A percentile compares a stretch with the other conserved stretches of the same genome.
Conservation (phyloP, 2,329 filamentous ascomycete species). For the Aphanocladium album region DNA sequence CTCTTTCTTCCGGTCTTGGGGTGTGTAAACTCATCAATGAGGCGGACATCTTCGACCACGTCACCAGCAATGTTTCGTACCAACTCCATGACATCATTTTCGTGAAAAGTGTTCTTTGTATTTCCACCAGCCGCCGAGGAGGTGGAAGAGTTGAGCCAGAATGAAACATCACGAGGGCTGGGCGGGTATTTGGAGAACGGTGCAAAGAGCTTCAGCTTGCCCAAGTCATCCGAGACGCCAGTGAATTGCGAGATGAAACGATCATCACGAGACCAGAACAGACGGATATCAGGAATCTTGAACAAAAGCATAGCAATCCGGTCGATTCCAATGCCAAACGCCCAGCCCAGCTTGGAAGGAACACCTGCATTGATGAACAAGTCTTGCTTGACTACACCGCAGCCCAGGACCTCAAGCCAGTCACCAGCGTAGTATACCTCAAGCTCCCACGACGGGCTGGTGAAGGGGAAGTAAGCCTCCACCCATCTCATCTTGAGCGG, state of each 20-base stretch:
- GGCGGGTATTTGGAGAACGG: conserved; percentile 90
- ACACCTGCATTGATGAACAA: conserved; percentile 74
- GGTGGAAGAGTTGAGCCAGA: conserved; percentile 62
- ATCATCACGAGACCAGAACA: conserved; percentile 87
- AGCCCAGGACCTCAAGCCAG: conserved; percentile 96
- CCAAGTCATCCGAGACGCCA: conserved; percentile 49
- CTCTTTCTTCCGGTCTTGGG: conserved; percentile 79
- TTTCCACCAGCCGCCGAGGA: conserved; percentile 44
- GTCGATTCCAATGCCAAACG: conserved; percentile 90
- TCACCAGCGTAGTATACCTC: conserved; percentile 92
- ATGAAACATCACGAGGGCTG: conserved; percentile 88
- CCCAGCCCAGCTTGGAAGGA: conserved; percentile 78
- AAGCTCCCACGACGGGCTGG: conserved; percentile 89
- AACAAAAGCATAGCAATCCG: conserved; percentile 97
- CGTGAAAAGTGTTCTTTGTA: conserved; percentile 60
- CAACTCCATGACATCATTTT: conserved; percentile 97
- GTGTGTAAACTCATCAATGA: conserved; percentile 84
- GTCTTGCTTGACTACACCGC: conserved; percentile 79
- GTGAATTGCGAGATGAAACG: conserved; percentile 85
- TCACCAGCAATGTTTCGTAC: conserved; percentile 79
- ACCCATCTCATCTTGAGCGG: conserved; percentile 88
- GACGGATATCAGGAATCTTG: conserved; percentile 89
- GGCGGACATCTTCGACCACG: conserved; percentile 76
- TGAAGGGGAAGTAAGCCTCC: conserved; percentile 97
- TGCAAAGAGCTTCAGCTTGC: conserved; percentile 58